Percentiles rank a stretch among this genome's conserved stretches.
Conservation (phyloP, 192 early-diverging fungal genomes). For the Dissophora globulifera region DNA sequence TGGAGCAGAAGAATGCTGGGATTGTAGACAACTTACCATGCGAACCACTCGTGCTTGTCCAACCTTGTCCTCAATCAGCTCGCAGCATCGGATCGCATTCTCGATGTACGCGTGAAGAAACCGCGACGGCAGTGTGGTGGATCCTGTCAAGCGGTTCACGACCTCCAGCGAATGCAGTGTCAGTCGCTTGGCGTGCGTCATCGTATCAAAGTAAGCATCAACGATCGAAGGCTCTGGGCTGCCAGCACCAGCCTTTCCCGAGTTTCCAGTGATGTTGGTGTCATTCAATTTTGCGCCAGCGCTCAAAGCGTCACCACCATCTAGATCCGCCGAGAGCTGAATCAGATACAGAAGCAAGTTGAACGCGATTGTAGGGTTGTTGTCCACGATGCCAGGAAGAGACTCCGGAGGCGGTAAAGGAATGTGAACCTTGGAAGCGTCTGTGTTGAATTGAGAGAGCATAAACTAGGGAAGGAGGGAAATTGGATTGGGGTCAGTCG, state of each 20-base stretch:
- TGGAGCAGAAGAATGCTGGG: background rate
- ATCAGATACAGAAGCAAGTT: slow-evolving; percentile 46
- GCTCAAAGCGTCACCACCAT: background rate
- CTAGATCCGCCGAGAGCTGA: slow-evolving; percentile 41
- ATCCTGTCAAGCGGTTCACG: slow-evolving; percentile 50
- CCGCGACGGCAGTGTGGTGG: slow-evolving; percentile 40
- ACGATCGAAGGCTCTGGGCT: slow-evolving; percentile 43
- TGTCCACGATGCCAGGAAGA: slow-evolving; percentile 43
- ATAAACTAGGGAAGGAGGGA: slow-evolving; percentile 13
- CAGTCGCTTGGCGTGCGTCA: slow-evolving; percentile 44
- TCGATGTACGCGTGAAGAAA: slow-evolving; percentile 55
- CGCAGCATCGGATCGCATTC: slow-evolving; percentile 55
- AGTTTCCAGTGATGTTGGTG: slow-evolving; percentile 1
- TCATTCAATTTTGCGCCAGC: slow-evolving; percentile 11
- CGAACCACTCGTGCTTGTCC: slow-evolving; percentile 57
- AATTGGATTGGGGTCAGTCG: background rate
- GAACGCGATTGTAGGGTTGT: slow-evolving; percentile 48
- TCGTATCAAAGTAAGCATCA: slow-evolving; percentile 36
- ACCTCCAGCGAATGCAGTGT: slow-evolving; percentile 54
- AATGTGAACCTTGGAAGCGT: slow-evolving; percentile 38
- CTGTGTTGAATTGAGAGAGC: slow-evolving; percentile 33
- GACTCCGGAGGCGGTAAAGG: slow-evolving; percentile 39
- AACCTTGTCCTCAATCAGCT: slow-evolving; percentile 53
- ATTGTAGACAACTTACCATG: slow-evolving; percentile 37
- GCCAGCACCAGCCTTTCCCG: slow-evolving; percentile 5